A percentile compares a stretch with the other conserved stretches of the same genome.
Evolutionary conservation across 2,329 filamentous ascomycete genomes (phyloP).

Genomic region (Pyricularia grisea): DNA sequence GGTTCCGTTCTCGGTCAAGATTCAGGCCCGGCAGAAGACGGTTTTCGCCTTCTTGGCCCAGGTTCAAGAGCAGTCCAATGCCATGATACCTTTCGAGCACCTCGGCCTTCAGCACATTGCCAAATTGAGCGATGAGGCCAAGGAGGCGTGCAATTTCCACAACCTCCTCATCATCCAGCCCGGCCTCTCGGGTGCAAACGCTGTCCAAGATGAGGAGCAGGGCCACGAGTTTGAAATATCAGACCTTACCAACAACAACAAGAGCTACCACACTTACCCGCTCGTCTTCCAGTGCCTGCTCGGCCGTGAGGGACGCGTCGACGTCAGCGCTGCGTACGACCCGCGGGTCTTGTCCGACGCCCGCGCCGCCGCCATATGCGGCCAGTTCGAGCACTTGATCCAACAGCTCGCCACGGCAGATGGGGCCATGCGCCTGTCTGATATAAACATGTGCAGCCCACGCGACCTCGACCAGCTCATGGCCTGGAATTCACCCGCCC

Average conservation of each 20-base stretch:
- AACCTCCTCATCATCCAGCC: background rate
- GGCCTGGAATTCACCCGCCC: background rate
- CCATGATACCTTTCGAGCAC: conserved; percentile 3
- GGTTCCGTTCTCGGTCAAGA: conserved; percentile 16
- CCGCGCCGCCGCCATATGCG: background rate
- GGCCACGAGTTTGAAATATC: background rate
- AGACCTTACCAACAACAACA: background rate
- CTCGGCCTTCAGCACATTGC: background rate
- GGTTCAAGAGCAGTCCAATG: background rate
- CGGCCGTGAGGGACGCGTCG: background rate
- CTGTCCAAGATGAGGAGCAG: background rate
- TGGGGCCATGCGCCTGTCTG: background rate
- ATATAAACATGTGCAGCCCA: background rate
- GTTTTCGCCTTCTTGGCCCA: conserved; percentile 1
- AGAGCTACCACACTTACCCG: conserved; percentile 1
- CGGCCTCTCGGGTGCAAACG: background rate
- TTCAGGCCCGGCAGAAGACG: conserved; percentile 7
- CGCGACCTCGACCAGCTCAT: background rate
- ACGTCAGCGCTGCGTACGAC: background rate
- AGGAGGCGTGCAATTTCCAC: background rate
- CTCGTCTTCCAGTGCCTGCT: background rate
- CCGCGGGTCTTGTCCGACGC: background rate
- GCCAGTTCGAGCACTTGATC: background rate
- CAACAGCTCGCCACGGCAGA: background rate
- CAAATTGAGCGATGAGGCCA: background rate